Evolutionary conservation across 345 rosid species (phyloP).

Genomic region (Sisymbrium irio): DNA sequence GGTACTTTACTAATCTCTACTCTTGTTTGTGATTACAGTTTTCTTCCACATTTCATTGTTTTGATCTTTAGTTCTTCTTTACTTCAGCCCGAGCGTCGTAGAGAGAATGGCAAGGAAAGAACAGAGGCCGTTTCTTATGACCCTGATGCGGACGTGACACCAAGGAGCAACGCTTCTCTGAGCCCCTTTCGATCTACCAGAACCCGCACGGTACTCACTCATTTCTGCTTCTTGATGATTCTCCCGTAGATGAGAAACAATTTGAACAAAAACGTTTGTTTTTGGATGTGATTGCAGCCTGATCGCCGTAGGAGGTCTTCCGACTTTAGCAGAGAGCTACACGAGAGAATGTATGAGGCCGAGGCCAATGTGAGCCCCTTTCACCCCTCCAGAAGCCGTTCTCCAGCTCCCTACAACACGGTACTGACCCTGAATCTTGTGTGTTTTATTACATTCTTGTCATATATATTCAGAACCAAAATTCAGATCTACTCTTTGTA

Average conservation of each 20-base stretch:
- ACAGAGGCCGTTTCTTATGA: conserved; percentile 8
- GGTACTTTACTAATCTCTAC: neutral
- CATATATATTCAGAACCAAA: neutral
- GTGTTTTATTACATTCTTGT: neutral
- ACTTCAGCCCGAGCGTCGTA: conserved; percentile 25
- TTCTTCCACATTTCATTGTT: neutral
- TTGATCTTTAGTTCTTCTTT: neutral
- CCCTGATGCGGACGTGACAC: conserved; percentile 30
- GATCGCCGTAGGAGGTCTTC: conserved; percentile 31
- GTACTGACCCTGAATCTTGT: conserved; percentile 6
- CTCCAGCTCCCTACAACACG: conserved; percentile 28
- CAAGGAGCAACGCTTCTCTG: conserved; percentile 9
- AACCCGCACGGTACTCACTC: conserved; percentile 26
- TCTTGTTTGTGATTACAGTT: neutral
- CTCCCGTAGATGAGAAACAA: neutral
- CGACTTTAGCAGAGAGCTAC: conserved; percentile 22
- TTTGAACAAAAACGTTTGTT: neutral
- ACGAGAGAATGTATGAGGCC: conserved; percentile 28
- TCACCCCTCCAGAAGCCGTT: conserved; percentile 35
- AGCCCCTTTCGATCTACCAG: conserved; percentile 30
- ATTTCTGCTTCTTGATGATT: neutral
- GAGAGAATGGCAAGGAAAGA: conserved; percentile 15
- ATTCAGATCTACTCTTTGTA: neutral
- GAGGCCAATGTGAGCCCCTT: conserved; percentile 36
- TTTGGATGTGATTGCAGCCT: conserved; percentile 26